Conservation (phyloP, 2,329 filamentous ascomycete genomes). For the Penicillium sp. region DNA sequence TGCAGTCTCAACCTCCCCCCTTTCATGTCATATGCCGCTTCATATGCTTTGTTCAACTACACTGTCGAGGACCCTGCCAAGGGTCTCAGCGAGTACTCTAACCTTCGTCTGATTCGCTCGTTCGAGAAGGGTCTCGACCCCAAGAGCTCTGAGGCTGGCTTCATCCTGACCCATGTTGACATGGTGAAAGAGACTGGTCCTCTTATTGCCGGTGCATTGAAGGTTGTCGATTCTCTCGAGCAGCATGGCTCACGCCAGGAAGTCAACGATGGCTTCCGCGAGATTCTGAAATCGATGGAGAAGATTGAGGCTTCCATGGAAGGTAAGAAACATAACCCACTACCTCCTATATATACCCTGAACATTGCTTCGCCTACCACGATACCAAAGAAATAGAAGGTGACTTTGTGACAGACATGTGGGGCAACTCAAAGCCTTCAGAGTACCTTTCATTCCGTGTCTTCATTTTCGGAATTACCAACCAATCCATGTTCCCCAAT, state of each 20-base stretch:
- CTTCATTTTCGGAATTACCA: conserved; percentile 95
- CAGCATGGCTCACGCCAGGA: conserved; percentile 52
- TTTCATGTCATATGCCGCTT: conserved; percentile 82
- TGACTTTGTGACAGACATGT: conserved; percentile 65
- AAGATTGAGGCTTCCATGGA: conserved; percentile 82
- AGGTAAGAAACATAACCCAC: conserved; percentile 41
- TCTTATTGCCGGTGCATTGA: conserved; percentile 71
- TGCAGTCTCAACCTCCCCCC: conserved; percentile 73
- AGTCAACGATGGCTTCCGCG: conserved; percentile 66
- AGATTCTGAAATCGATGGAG: conserved; percentile 64
- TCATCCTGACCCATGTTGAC: conserved; percentile 93
- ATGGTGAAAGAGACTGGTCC: conserved; percentile 88
- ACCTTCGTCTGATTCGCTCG: conserved; percentile 81
- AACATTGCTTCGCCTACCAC: too few species aligned
- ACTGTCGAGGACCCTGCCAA: conserved; percentile 58
- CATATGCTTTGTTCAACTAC: conserved; percentile 66
- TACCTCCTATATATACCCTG: too few species aligned
- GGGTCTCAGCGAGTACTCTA: conserved; percentile 58
- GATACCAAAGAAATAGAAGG: neutral
- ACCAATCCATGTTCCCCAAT: conserved; percentile 89
- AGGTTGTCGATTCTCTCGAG: conserved; percentile 63
- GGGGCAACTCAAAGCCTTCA: conserved; percentile 79
- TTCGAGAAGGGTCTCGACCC: conserved; percentile 90
- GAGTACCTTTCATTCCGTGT: conserved; percentile 90
- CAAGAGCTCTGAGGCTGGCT: conserved; percentile 85